Percentiles rank a stretch among this genome's conserved stretches.
These are phyloP conservation scores for Mycosarcoma mackinlayi DNA, from an alignment of 1,284 basidiomycete species.

Conservation along the genomic window DNA sequence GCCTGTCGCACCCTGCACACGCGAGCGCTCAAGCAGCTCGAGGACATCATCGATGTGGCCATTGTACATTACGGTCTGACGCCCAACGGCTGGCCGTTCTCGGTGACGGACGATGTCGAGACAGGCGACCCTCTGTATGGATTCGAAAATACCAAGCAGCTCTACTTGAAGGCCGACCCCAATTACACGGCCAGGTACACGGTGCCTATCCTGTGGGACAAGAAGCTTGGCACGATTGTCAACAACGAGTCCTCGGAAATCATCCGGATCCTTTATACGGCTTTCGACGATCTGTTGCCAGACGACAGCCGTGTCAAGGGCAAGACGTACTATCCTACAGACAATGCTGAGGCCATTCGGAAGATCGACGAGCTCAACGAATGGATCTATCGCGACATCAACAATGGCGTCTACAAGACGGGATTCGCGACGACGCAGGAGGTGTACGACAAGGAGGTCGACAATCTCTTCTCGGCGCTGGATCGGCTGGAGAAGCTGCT, in stretches of 20 bases:
- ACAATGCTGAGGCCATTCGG: conserved; percentile 12
- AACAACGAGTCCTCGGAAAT: conserved; percentile 75
- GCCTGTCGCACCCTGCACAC: conserved; percentile 88
- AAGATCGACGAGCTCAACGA: conserved; percentile 84
- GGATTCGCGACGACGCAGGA: conserved; percentile 80
- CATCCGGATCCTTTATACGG: conserved; percentile 84
- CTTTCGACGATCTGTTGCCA: conserved; percentile 56
- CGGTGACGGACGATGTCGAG: conserved; percentile 17
- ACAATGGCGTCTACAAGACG: conserved; percentile 77
- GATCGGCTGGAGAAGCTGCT: conserved; percentile 83
- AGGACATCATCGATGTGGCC: conserved; percentile 73
- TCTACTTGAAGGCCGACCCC: conserved; percentile 82
- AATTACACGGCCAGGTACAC: conserved; percentile 56
- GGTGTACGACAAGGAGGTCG: conserved; percentile 82
- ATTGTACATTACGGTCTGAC: conserved; percentile 87
- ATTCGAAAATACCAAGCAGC: conserved; percentile 36
- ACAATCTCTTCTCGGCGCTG: conserved; percentile 75
- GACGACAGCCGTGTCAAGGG: conserved; percentile 27
- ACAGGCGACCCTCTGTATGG: conserved; percentile 68
- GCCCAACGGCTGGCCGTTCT: conserved; percentile 85
- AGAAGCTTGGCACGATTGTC: conserved; percentile 84
- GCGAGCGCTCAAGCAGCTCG: conserved; percentile 88
- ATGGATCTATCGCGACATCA: conserved; percentile 74
- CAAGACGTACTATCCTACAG: conserved; percentile 74
- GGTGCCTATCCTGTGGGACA: conserved; percentile 88